These are phyloP conservation scores for Cymbopogon citratus DNA, from an alignment of 176 grass and related monocot species.

Conservation along the genomic window DNA sequence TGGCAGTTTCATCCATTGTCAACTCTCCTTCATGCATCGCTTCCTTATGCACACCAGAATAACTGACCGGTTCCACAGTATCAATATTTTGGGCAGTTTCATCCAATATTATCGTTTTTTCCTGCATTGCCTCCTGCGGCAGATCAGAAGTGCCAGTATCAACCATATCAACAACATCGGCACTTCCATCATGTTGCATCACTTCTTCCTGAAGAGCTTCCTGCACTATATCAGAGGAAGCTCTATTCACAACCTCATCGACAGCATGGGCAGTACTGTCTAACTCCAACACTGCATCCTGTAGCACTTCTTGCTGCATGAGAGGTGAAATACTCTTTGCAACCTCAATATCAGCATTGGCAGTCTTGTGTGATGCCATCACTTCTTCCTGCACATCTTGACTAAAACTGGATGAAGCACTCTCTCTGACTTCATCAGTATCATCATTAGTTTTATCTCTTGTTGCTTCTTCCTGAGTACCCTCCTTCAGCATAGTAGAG, in stretches of 20 bases:
- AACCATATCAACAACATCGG: neutral
- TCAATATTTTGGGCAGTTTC: conserved; percentile 2
- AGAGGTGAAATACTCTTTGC: neutral
- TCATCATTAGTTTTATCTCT: neutral
- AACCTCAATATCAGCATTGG: neutral
- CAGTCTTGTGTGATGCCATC: neutral
- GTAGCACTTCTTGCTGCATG: neutral
- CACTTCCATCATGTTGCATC: neutral
- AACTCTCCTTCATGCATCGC: conserved; percentile 22
- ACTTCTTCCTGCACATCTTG: neutral
- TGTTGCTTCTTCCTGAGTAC: conserved; percentile 17
- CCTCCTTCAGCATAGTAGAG: conserved; percentile 2
- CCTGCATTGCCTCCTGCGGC: neutral
- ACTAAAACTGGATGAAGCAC: conserved; percentile 7
- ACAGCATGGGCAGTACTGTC: neutral
- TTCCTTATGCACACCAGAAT: conserved; percentile 25
- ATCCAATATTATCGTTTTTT: neutral
- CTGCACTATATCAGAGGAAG: neutral
- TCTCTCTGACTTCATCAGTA: neutral
- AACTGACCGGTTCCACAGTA: neutral
- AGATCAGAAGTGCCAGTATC: conserved; percentile 14
- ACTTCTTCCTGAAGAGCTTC: conserved; percentile 23
- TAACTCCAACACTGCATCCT: neutral
- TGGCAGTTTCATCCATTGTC: neutral
- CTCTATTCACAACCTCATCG: neutral